A percentile compares a stretch with the other conserved stretches of the same genome.
Evolutionary conservation across 2,329 filamentous ascomycete genomes (phyloP).

Genomic region (Fusarium chlamydosporum): DNA sequence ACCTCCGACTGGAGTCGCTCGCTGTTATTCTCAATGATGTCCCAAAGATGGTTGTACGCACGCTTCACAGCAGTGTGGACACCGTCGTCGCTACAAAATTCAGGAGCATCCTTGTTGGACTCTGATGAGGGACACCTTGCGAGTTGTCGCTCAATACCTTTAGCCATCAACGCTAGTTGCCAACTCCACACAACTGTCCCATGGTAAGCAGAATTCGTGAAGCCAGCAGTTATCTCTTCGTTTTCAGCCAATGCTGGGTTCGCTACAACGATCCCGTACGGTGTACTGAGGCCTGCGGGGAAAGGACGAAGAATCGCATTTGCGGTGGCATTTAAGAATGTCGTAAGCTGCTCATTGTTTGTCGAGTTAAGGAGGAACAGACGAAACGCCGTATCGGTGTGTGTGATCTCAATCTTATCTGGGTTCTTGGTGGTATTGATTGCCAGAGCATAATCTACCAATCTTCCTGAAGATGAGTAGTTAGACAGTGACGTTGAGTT

Average conservation of each 20-base stretch:
- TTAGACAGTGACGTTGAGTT: slow-evolving; percentile 56
- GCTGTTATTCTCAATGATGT: slow-evolving; percentile 69
- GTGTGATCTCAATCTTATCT: slow-evolving; percentile 68
- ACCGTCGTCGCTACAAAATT: slow-evolving; percentile 64
- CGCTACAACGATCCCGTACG: slow-evolving; percentile 70
- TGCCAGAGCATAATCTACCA: slow-evolving; percentile 69
- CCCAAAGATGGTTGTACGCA: slow-evolving; percentile 73
- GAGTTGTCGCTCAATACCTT: slow-evolving; percentile 70
- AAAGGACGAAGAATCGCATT: slow-evolving; percentile 70
- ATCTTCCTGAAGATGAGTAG: slow-evolving; percentile 53
- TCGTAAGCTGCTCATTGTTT: slow-evolving; percentile 68
- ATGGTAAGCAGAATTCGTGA: slow-evolving; percentile 70
- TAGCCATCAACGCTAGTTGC: slow-evolving; percentile 75
- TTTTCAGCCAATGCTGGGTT: slow-evolving; percentile 71
- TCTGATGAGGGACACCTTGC: slow-evolving; percentile 59
- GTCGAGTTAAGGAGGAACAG: slow-evolving; percentile 73
- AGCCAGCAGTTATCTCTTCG: slow-evolving; percentile 64
- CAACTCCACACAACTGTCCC: slow-evolving; percentile 76
- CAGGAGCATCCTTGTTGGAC: slow-evolving; percentile 49
- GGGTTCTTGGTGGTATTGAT: slow-evolving; percentile 67
- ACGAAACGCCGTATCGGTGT: slow-evolving; percentile 75
- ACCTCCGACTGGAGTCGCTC: slow-evolving; percentile 69
- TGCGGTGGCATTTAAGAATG: slow-evolving; percentile 69
- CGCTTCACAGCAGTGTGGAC: slow-evolving; percentile 62
- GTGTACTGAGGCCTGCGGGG: slow-evolving; percentile 70